Evolutionary conservation across 345 rosid genomes (phyloP), one percentile per base, ranked within the genome.

Genomic region (Abelmoschus esculentus): DNA sequence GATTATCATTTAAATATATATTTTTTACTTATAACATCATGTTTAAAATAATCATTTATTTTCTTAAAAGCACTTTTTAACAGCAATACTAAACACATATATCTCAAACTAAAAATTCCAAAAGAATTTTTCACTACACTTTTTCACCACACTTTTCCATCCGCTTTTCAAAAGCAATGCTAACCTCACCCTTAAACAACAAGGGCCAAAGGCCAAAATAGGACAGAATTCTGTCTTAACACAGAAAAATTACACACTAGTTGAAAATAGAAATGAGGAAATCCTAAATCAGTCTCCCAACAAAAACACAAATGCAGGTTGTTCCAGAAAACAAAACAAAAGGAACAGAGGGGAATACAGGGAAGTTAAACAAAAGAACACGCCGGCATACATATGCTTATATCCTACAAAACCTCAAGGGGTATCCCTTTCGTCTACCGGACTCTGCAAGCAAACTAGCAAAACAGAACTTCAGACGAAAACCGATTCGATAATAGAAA

Each of bases 111-210:
- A n/a, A n/a, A n/a, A n/a, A n/a, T n/a, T n/a, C n/a, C n/a, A n/a
- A n/a, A n/a, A n/a, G n/a, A n/a, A n/a, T n/a, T n/a, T n/a, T n/a
- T n/a, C n/a, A n/a, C n/a, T n/a, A n/a, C n/a, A n/a, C n/a, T n/a
- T n/a, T n/a, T n/a, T n/a, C n/a, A n/a, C n/a, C n/a, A n/a, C n/a
- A n/a, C n/a, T n/a, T n/a, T n/a, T n/a, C n/a, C n/a, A n/a, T n/a
- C n/a, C n/a, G n/a, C n/a, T n/a, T n/a, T n/a, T n/a, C n/a, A n/a
- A n/a, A n/a, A n/a, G n/a, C n/a, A n/a, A n/a, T n/a, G n/a, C n/a
- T n/a, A n/a, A n/a, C n/a, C n/a, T n/a, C n/a, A n/a, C 46, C 34
- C 42, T 44, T 68, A 18, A 64, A 61, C 54, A 58, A 49, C 47
- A 19, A 22, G 1, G 1, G 15, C 17, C 6, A 28, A 26, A 1